A percentile compares a stretch with the other conserved stretches of the same genome.
phyloP scores from a whole-genome alignment of 306 rosid genomes.

The Purshia tridentata region DNA sequence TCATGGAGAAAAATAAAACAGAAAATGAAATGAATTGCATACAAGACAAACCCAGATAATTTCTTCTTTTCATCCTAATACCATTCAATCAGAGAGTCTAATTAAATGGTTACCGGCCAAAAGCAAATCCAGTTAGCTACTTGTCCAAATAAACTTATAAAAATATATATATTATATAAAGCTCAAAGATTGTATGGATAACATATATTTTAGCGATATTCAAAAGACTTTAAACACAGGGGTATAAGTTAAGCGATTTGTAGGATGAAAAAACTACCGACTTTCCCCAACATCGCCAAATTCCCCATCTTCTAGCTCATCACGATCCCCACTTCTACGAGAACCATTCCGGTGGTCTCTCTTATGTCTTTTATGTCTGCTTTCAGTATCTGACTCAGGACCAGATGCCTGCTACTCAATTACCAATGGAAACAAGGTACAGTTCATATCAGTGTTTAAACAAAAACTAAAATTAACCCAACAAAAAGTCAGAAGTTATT shows the following conservation, averaged over 20 bases:
- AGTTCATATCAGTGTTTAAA: constrained; percentile 10
- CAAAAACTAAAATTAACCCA: constrained; percentile 16
- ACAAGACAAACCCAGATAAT: not conserved
- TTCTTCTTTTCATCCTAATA: not conserved
- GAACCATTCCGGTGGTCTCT: constrained; percentile 68
- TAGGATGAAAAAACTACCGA: constrained; percentile 48
- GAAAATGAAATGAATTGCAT: not conserved
- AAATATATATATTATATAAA: not conserved
- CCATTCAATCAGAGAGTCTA: not conserved
- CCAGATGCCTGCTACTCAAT: constrained; percentile 65
- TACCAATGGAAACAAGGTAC: not conserved
- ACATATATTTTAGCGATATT: constrained; percentile 17
- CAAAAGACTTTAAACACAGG: not conserved
- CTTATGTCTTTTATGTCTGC: constrained; percentile 72
- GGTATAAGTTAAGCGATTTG: not conserved
- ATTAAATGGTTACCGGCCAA: too few relatives aligned
- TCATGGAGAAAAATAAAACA: not conserved
- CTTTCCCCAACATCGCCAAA: constrained; percentile 63
- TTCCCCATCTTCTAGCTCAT: constrained; percentile 79
- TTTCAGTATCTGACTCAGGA: constrained; percentile 72
- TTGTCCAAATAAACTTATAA: not conserved
- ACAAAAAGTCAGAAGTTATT: not conserved
- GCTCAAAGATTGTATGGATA: constrained; percentile 7
- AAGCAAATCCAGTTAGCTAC: too few relatives aligned
- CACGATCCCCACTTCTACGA: constrained; percentile 57